Percentiles rank a stretch among this genome's conserved stretches.
Conservation (phyloP, 257 asterid species). For the Primulina eburnea region DNA sequence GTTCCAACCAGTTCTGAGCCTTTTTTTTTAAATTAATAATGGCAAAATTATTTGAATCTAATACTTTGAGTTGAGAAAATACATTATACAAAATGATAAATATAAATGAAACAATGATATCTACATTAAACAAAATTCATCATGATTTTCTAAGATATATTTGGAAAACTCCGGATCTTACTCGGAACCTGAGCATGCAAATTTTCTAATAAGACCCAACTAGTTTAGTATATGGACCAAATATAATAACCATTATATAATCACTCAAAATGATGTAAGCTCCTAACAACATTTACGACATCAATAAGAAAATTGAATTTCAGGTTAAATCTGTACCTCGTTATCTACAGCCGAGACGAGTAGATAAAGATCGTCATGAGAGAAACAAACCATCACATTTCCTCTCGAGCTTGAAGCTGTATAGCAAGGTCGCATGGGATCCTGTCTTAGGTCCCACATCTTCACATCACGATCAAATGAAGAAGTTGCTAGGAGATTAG, state of each 20-base stretch:
- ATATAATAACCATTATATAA: background rate
- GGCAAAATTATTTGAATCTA: too few species aligned
- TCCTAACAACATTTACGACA: background rate
- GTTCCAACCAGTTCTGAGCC: too few species aligned
- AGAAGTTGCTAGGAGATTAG: constrained; percentile 64
- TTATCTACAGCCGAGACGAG: constrained; percentile 83
- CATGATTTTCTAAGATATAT: too few species aligned
- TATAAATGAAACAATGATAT: too few species aligned
- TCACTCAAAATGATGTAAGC: background rate
- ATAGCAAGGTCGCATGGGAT: constrained; percentile 57
- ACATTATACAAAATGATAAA: too few species aligned
- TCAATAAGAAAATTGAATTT: background rate
- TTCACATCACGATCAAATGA: constrained; percentile 75
- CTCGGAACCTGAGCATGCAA: too few species aligned
- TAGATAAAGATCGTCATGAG: constrained; percentile 80
- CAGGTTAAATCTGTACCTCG: constrained; percentile 44
- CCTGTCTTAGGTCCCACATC: constrained; percentile 86
- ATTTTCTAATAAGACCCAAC: background rate
- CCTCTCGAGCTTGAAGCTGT: constrained; percentile 66
- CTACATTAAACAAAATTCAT: too few species aligned
- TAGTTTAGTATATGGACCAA: background rate
- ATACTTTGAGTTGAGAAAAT: too few species aligned
- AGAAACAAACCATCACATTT: constrained; percentile 84
- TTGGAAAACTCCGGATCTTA: too few species aligned
- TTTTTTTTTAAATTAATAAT: too few species aligned